A percentile compares a stretch with the other conserved stretches of the same genome.
phyloP scores from a whole-genome alignment of 371 early-diverging fungal genomes.

The Rhizopus microsporus region DNA sequence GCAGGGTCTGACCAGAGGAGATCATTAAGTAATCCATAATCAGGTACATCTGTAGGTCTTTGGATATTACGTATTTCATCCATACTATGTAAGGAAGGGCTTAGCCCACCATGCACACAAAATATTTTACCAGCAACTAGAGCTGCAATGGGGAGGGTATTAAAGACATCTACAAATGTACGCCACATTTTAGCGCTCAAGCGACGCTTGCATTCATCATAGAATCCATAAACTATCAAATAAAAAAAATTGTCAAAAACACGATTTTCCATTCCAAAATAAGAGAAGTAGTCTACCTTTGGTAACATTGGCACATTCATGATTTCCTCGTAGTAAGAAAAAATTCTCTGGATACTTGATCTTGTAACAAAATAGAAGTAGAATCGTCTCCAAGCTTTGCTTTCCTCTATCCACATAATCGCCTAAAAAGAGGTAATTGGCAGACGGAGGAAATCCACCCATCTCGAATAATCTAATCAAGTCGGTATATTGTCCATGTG shows the following conservation, averaged over 20 bases:
- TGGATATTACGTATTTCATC: slow-evolving; percentile 87
- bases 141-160: slow-evolving; percentile 95
- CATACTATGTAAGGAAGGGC: slow-evolving; percentile 80
- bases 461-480: slow-evolving; percentile 89
- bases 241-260: neutral
- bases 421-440: slow-evolving; percentile 93
- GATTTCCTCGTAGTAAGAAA: slow-evolving; percentile 97
- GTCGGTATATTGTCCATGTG: slow-evolving; percentile 95
- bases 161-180: slow-evolving; percentile 95
- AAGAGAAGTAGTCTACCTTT: slow-evolving; percentile 56
- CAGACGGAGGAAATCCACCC: slow-evolving; percentile 88
- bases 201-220: slow-evolving; percentile 98
- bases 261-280: slow-evolving; percentile 4
- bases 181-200: slow-evolving; percentile 94
- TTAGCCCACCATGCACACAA: slow-evolving; percentile 96
- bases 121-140: slow-evolving; percentile 95
- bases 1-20: slow-evolving; percentile 90
- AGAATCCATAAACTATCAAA: slow-evolving; percentile 95
- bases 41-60: slow-evolving; percentile 95
- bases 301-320: slow-evolving; percentile 96
- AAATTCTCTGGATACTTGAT: slow-evolving; percentile 96
- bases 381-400: slow-evolving; percentile 94
- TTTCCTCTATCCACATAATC: slow-evolving; percentile 99
- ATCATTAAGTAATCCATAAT: slow-evolving; percentile 79
- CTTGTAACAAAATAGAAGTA: slow-evolving; percentile 93